Conservation (phyloP, 1,139 yeast species). For the Hemisphaericaspora lyxosophila region DNA sequence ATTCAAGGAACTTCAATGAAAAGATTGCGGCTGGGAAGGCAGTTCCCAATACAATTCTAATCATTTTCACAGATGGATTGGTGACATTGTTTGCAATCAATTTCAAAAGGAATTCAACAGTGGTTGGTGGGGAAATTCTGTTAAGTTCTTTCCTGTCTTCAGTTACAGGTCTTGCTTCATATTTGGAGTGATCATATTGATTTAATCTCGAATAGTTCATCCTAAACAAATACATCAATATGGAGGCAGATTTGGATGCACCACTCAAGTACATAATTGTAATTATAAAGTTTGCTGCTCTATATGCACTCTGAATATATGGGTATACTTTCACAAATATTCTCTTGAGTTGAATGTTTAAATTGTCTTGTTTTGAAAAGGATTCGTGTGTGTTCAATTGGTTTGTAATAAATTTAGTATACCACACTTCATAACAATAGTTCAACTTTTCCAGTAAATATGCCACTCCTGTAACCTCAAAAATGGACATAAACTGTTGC, state of each 20-base stretch:
- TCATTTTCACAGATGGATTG: slow-evolving; percentile 39
- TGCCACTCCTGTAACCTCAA: slow-evolving; percentile 65
- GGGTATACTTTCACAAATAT: slow-evolving; percentile 66
- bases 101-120: slow-evolving; percentile 43
- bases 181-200: slow-evolving; percentile 57
- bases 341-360: slow-evolving; percentile 34
- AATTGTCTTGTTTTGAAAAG: slow-evolving; percentile 28
- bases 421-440: slow-evolving; percentile 60
- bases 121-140: slow-evolving; percentile 52
- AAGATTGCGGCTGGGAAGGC: slow-evolving; percentile 85
- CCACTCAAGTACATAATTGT: slow-evolving; percentile 72
- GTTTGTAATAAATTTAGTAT: slow-evolving; percentile 57
- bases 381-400: slow-evolving; percentile 37
- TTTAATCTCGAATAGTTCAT: slow-evolving; percentile 72
- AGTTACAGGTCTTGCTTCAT: slow-evolving; percentile 31
- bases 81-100: slow-evolving; percentile 31
- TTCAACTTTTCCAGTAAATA: slow-evolving; percentile 72
- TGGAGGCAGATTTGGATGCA: slow-evolving; percentile 59
- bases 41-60: slow-evolving; percentile 46
- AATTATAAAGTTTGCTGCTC: slow-evolving; percentile 56
- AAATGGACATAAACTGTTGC: slow-evolving; percentile 61
- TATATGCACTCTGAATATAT: slow-evolving; percentile 44
- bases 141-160: slow-evolving; percentile 20
- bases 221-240: slow-evolving; percentile 60
- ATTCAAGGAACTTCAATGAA: slow-evolving; percentile 80